Conservation (phyloP, 768 basidiomycete genomes). For the Leccinum obscurum region DNA sequence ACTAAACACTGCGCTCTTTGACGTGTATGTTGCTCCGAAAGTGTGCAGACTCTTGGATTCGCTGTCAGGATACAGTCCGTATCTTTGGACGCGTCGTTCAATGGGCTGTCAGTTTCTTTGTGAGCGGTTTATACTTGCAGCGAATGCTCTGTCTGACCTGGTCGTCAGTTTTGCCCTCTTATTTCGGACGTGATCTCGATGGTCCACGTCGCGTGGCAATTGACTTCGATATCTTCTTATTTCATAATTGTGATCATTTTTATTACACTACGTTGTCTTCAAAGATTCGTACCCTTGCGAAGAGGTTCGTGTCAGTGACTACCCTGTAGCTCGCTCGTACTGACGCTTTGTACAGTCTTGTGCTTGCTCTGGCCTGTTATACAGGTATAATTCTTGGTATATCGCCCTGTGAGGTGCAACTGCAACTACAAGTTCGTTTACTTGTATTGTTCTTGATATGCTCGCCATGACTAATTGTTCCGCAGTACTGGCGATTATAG, state of each 20-base stretch:
- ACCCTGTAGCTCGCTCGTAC: background rate
- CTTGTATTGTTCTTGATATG: background rate
- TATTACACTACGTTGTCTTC: slow-evolving; percentile 6
- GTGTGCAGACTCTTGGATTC: slow-evolving; percentile 7
- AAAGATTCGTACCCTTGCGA: slow-evolving; percentile 4
- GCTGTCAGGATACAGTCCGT: slow-evolving; percentile 1
- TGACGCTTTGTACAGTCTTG: slow-evolving; percentile 8
- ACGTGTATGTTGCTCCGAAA: background rate
- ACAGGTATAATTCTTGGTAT: slow-evolving; percentile 4
- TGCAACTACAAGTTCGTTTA: background rate
- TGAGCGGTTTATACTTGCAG: slow-evolving; percentile 1
- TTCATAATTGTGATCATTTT: slow-evolving; percentile 9
- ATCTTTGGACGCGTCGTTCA: slow-evolving; percentile 6
- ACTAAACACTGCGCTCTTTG: background rate
- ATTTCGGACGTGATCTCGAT: slow-evolving; percentile 26
- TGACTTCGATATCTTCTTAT: slow-evolving; percentile 18
- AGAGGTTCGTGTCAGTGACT: slow-evolving; percentile 7
- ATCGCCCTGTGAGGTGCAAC: background rate
- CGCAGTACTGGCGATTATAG: slow-evolving; percentile 9
- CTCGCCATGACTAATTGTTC: background rate
- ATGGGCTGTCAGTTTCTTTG: slow-evolving; percentile 26
- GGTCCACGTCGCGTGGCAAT: slow-evolving; percentile 10
- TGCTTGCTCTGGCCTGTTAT: background rate
- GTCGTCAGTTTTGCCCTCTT: slow-evolving; percentile 21
- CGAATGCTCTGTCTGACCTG: background rate